These are phyloP conservation scores for Epichloe coenophiala DNA, from an alignment of 2,329 filamentous ascomycete species.

Conservation along the genomic window DNA sequence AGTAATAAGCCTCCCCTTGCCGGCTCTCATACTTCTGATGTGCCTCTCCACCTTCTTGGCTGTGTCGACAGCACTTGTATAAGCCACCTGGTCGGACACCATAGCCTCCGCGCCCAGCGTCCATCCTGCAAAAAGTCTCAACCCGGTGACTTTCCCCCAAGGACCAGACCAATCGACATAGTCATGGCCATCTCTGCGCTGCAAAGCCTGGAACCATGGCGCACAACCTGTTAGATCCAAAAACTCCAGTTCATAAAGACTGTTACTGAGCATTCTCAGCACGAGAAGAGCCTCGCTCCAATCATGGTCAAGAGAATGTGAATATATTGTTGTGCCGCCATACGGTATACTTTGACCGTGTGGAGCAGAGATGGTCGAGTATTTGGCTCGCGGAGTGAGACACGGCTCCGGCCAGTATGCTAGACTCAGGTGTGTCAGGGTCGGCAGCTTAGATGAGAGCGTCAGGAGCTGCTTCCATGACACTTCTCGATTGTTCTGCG, in stretches of 20 bases:
- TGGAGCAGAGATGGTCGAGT: conserved; percentile 31
- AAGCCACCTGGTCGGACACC: conserved; percentile 18
- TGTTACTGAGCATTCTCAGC: conserved; percentile 38
- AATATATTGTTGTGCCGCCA: conserved; percentile 42
- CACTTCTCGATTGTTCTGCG: conserved; percentile 18
- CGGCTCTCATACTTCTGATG: conserved; percentile 31
- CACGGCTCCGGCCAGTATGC: conserved; percentile 49
- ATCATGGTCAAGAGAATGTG: conserved; percentile 42
- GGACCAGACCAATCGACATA: conserved; percentile 38
- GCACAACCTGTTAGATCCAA: conserved; percentile 48
- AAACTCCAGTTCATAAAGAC: conserved; percentile 44
- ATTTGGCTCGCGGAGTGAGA: conserved; percentile 40
- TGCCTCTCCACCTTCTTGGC: conserved; percentile 33
- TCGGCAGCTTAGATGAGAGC: conserved; percentile 37
- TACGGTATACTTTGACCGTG: conserved; percentile 34
- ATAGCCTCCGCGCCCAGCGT: conserved; percentile 20
- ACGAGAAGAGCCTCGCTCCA: conserved; percentile 46
- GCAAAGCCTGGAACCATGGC: conserved; percentile 39
- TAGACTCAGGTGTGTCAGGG: conserved; percentile 46
- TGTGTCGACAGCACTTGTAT: conserved; percentile 22
- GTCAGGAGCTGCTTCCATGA: conserved; percentile 47
- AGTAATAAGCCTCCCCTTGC: conserved; percentile 33
- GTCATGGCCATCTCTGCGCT: conserved; percentile 27
- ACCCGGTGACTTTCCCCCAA: conserved; percentile 37
- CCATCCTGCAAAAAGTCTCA: conserved; percentile 34